These are phyloP conservation scores for Oenanthe sinensis DNA, from an alignment of 129 eudicot genomes.

Conservation along the genomic window DNA sequence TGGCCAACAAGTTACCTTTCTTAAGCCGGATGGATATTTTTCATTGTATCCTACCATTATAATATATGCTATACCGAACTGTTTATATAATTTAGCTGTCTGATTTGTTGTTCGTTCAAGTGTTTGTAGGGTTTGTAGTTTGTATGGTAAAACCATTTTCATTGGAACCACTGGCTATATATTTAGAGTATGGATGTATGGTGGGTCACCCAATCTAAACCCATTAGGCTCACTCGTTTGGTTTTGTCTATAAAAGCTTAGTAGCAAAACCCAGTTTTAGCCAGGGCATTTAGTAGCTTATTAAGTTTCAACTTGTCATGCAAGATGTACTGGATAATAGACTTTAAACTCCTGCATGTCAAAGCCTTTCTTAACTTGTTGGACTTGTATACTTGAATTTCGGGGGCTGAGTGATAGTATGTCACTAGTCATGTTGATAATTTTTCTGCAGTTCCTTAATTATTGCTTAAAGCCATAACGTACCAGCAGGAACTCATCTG, in stretches of 20 bases:
- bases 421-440: neutral
- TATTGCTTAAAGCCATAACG: slow-evolving; percentile 63
- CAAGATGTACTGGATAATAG: neutral
- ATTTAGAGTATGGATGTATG: neutral
- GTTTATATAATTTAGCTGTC: neutral
- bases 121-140: neutral
- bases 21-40: slow-evolving; percentile 92
- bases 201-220: neutral
- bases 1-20: slow-evolving; percentile 72
- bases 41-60: slow-evolving; percentile 81
- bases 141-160: neutral
- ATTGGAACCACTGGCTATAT: neutral
- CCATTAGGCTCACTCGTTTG: neutral
- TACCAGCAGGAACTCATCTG: slow-evolving; percentile 97
- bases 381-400: neutral
- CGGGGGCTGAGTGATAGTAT: neutral
- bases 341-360: neutral
- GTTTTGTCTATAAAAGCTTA: neutral
- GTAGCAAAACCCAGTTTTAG: neutral
- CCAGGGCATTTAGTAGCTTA: neutral
- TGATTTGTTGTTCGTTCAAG: neutral
- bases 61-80: neutral
- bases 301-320: neutral
- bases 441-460: slow-evolving; percentile 44
- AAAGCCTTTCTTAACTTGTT: neutral